phyloP scores from a whole-genome alignment of 257 asterid genomes.

The Echites panduratus region DNA sequence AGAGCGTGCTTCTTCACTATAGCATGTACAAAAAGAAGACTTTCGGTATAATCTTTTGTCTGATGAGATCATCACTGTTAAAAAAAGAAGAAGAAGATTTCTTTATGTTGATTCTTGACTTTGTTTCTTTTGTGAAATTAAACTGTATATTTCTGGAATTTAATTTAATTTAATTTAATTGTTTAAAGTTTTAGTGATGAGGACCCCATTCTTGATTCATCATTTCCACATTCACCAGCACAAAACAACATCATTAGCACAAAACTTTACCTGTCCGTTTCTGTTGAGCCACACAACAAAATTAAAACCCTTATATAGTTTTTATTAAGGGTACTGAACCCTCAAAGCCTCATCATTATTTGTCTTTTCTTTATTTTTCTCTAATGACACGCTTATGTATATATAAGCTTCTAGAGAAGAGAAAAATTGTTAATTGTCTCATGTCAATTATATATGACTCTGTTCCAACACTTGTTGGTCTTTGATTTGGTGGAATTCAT shows the following conservation, averaged over 20 bases:
- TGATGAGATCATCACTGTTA: background rate
- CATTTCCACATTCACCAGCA: slow-evolving; percentile 35
- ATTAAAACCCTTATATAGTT: no score
- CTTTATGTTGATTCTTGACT: background rate
- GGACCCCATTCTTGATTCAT: slow-evolving; percentile 21
- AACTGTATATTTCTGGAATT: slow-evolving; percentile 7
- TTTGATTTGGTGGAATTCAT: slow-evolving; percentile 35
- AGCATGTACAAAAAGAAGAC: no score
- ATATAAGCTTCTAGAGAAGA: slow-evolving; percentile 35
- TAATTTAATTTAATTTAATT: background rate
- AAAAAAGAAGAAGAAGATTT: background rate
- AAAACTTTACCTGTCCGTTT: slow-evolving; percentile 40
- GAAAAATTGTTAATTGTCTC: slow-evolving; percentile 32
- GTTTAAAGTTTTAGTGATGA: background rate
- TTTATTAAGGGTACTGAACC: background rate
- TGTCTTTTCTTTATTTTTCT: slow-evolving; percentile 2
- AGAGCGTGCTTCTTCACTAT: slow-evolving; percentile 39
- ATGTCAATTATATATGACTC: slow-evolving; percentile 26
- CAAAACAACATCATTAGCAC: slow-evolving; percentile 54
- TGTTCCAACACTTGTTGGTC: slow-evolving; percentile 50
- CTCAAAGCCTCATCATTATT: slow-evolving; percentile 28
- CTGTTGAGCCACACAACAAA: slow-evolving; percentile 8
- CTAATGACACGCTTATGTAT: background rate
- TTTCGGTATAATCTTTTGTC: background rate
- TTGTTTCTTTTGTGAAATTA: background rate